phyloP scores from a whole-genome alignment of 2,329 filamentous ascomycete genomes.

The Raffaelea ambrosiae region DNA sequence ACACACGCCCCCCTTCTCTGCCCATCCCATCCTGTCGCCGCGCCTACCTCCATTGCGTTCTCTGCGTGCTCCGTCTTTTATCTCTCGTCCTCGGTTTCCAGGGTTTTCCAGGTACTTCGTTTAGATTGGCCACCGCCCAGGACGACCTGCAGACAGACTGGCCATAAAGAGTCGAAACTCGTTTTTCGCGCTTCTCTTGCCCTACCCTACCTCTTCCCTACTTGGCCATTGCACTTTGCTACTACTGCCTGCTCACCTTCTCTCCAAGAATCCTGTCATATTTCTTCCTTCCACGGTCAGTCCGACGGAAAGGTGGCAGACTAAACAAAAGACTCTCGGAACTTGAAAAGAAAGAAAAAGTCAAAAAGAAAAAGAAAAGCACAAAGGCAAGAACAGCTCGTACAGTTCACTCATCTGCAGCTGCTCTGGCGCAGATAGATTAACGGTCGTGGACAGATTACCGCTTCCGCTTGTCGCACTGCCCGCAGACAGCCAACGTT shows the following conservation, averaged over 20 bases:
- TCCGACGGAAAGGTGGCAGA: not conserved
- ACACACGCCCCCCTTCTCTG: not conserved
- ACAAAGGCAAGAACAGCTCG: not conserved
- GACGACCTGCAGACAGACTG: not conserved
- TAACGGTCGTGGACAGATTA: conserved; percentile 2
- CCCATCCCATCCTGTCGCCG: not conserved
- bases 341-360: not conserved
- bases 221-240: too few species aligned
- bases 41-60: too few species aligned
- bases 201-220: too few species aligned
- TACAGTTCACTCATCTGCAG: not conserved
- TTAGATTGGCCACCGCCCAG: not conserved
- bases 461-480: conserved; percentile 2
- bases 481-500: not conserved
- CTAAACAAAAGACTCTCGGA: too few species aligned
- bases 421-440: conserved; percentile 7
- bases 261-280: not conserved
- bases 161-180: too few species aligned
- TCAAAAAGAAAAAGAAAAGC: conserved; percentile 1
- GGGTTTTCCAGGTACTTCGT: not conserved
- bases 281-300: not conserved
- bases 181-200: too few species aligned
- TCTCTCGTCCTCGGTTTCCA: not conserved
- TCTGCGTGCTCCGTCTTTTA: too few species aligned
- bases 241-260: not conserved